Base-by-base conservation (phyloP, 257 asterid genomes). In the Nemophila menziesii region DNA sequence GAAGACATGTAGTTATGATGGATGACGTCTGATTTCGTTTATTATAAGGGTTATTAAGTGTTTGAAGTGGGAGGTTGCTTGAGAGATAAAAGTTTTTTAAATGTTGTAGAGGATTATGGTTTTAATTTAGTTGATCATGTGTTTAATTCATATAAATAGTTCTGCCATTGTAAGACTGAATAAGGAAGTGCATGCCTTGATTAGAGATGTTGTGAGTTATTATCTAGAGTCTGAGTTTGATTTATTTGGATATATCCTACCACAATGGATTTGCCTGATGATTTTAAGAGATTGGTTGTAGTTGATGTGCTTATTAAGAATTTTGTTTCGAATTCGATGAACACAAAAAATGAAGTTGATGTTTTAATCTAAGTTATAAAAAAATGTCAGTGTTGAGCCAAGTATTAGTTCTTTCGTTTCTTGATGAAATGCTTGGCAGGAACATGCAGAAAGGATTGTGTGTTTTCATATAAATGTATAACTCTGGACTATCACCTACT, bases 341-440 rank as follows among this genome's bases (percentile, higher is more conserved):
- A 71, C 41, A 75, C n/a, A n/a, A n/a, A 64, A 46, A 56, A 64
- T 27, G 82, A 69, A 11, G 20, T 82, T 14, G 71, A 67, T 55
- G 73, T 51, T 18, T 56, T 61, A 52, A 15, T 23, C n/a, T 71
- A 39, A 50, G 68, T 72, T 16, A 72, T 50, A n/a, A n/a, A n/a
- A n/a, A n/a, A 44, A 53, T 22, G 41, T 58, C 43, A 75, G 83
- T 39, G 22, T 70, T 38, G 63, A 48, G 59, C 75, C 68, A 16
- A 53, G 62, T 29, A 57, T 70, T 40, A 67, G 58, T 4, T 48
- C 86, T 2, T 72, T 60, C 75, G 75, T 66, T 72, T 73, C 61
- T 68, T 75, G 76, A 78, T 77, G 22, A 80, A 80, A 52, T 69
- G 77, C 43, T 62, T 77, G 56, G 62, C 65, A 10, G 82, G 74